Conservation (phyloP, 163 green algal genomes). For the Chloromonas sp. region DNA sequence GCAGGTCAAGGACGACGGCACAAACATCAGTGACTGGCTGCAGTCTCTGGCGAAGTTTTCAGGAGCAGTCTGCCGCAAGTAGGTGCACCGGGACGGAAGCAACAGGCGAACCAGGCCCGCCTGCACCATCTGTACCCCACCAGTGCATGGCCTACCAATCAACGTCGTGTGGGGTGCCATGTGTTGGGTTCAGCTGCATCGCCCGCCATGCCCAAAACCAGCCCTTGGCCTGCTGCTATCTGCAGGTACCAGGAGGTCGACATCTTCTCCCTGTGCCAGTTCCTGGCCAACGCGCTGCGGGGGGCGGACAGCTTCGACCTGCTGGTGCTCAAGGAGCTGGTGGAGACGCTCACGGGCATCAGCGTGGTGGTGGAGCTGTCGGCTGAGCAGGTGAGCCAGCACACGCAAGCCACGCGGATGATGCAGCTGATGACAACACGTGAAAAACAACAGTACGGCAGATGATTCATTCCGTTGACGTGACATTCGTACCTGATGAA, state of each 20-base stretch:
- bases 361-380: neutral
- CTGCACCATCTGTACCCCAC: no score
- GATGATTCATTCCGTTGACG: no score
- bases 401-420: neutral
- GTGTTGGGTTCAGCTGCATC: no score
- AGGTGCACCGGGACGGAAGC: neutral
- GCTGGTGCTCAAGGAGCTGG: slow-evolving; percentile 70
- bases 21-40: slow-evolving; percentile 82
- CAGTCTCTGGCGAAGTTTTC: slow-evolving; percentile 56
- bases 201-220: no score
- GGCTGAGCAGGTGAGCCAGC: neutral
- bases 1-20: slow-evolving; percentile 72
- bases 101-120: no score
- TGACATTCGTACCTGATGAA: no score
- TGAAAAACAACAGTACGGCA: no score
- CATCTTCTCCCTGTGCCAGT: slow-evolving; percentile 54
- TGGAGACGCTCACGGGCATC: slow-evolving; percentile 31
- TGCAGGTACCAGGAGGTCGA: slow-evolving; percentile 18
- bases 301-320: slow-evolving; percentile 62
- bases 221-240: no score
- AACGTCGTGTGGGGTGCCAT: no score
- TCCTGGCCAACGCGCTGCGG: slow-evolving; percentile 71
- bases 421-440: no score
- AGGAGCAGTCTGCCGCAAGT: slow-evolving; percentile 32
- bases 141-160: no score